Conservation (phyloP, 768 basidiomycete species). For the Gloeostereum incarnatum region DNA sequence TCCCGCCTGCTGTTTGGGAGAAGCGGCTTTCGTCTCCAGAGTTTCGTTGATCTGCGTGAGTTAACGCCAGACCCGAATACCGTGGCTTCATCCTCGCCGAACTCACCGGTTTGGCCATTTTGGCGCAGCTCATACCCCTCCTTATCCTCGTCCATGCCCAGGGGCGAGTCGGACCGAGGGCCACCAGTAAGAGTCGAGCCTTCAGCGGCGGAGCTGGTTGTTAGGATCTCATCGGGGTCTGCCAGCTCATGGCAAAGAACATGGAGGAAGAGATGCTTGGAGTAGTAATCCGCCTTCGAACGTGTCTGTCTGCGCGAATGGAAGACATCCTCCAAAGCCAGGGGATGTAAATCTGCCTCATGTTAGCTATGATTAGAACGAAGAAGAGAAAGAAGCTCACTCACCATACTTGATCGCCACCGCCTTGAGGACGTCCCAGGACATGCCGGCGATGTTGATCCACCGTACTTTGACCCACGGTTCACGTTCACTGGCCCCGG, state of each 20-base stretch:
- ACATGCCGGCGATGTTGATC: conserved; percentile 54
- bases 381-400: conserved; percentile 8
- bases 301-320: conserved; percentile 41
- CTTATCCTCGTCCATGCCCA: background rate
- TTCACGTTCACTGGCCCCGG: conserved; percentile 17
- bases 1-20: conserved; percentile 19
- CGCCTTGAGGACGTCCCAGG: conserved; percentile 57
- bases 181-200: conserved; percentile 8
- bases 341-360: conserved; percentile 46
- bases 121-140: background rate
- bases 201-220: conserved; percentile 6
- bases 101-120: too few species aligned
- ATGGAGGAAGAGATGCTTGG: conserved; percentile 55
- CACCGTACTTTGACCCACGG: conserved; percentile 44
- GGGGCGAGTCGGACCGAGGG: conserved; percentile 2
- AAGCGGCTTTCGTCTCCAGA: conserved; percentile 5
- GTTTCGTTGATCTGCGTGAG: background rate
- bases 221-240: conserved; percentile 3
- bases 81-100: conserved; percentile 13
- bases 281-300: conserved; percentile 37
- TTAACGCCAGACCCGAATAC: conserved; percentile 13
- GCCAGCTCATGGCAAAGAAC: conserved; percentile 41
- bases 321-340: conserved; percentile 58
- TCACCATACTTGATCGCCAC: conserved; percentile 49
- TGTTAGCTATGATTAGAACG: conserved; percentile 12